Base-by-base conservation (phyloP, 441 rosid genomes). In the Omphalea diandra region DNA sequence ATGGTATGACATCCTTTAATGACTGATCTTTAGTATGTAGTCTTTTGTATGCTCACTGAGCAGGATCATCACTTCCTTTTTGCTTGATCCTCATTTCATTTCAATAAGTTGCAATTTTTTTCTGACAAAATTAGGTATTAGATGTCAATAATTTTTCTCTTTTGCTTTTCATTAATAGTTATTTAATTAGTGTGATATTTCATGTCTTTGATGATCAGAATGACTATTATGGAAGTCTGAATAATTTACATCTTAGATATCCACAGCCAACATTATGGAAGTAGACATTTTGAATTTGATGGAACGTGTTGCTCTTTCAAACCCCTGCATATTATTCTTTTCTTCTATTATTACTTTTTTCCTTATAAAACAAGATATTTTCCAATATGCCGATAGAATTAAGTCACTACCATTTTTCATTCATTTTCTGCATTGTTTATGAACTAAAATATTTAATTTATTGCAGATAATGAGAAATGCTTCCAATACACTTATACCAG, bases 401-500 rank as follows among this genome's bases (percentile, higher is more conserved):
- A 9, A 57, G 58, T 50, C 33, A 36, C 62, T 33, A 20, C 15
- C 15, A 8, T 43, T 38, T 27, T 44, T 27, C 17, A 11, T 70
- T 29, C 35, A 18, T 29, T 15, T 7, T 54, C 22, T 61, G 31
- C 33, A 26, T 60, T 66, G 63, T 65, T 69, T 24, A 40, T 65
- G 35, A 11, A 35, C 26, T 77, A 52, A 26, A 43, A 15, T 35
- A 35, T 70, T 67, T 65, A 61, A 58, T 67, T 73, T 67, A 31
- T 73, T 84, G 83, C 91, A 95, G 99, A 89, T 95, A 78, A 93
- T 95, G 99, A 90, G 76, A 77, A 93, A 85, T 73, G 99, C 99
- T 60, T 69, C 98, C 4, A 85, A 85, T 75, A 86, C 86, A 17
- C 87, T 93, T 72, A 80, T 82, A 73, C 99, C 97, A 40, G 90